Percentiles rank a stretch among this genome's conserved stretches.
Conservation (phyloP, 2,329 filamentous ascomycete genomes). For the Juglanconis oblonga region DNA sequence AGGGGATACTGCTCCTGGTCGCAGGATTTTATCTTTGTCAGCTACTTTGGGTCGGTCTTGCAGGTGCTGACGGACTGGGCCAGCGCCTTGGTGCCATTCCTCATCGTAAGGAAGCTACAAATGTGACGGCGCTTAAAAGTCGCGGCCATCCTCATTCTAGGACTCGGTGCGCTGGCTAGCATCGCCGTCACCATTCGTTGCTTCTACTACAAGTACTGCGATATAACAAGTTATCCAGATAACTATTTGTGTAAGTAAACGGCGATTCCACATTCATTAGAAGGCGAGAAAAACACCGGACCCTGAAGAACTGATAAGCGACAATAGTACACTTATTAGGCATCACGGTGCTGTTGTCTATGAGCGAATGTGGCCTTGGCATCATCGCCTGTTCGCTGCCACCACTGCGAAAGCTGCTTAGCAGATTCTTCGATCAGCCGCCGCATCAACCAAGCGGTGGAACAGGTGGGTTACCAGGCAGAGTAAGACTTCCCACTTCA, state of each 20-base stretch:
- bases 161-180: neutral
- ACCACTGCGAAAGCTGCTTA: neutral
- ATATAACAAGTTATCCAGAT: neutral
- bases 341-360: neutral
- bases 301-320: neutral
- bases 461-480: neutral
- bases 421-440: neutral
- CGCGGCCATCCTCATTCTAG: neutral
- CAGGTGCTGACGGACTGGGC: neutral
- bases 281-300: neutral
- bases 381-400: neutral
- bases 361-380: neutral
- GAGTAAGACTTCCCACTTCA: neutral
- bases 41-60: neutral
- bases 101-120: neutral
- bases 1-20: neutral
- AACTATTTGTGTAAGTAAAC: neutral
- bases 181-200: neutral
- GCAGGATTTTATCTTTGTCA: neutral
- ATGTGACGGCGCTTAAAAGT: neutral
- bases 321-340: neutral
- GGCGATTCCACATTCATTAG: neutral
- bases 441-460: neutral
- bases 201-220: neutral
- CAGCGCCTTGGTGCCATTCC: neutral